A percentile compares a stretch with the other conserved stretches of the same genome.
Conservation (phyloP, 306 rosid genomes). For the Alnus rubra region DNA sequence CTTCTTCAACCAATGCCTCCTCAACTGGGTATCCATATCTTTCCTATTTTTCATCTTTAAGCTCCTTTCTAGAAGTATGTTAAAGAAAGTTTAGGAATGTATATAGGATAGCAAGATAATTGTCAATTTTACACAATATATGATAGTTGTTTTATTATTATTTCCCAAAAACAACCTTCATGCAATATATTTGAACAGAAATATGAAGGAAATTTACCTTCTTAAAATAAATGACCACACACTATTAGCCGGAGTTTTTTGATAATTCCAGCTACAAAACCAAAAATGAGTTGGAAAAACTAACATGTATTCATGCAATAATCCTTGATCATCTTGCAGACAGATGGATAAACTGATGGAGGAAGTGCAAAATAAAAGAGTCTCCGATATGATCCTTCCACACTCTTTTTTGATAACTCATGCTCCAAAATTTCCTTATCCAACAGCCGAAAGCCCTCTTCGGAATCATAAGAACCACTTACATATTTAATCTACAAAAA, state of each 20-base stretch:
- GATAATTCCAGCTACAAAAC: conserved; percentile 19
- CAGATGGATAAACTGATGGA: conserved; percentile 96
- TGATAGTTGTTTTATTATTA: background rate
- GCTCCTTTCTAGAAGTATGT: background rate
- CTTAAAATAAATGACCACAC: background rate
- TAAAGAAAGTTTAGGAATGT: background rate
- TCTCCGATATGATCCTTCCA: conserved; percentile 74
- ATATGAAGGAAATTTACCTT: background rate
- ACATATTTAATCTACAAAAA: conserved; percentile 76
- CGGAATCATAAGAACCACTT: conserved; percentile 83
- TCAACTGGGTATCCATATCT: background rate
- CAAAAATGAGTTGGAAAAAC: conserved; percentile 32
- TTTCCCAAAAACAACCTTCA: background rate
- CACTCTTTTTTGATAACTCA: conserved; percentile 52
- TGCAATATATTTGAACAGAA: background rate
- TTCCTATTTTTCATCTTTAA: background rate
- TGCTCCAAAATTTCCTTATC: conserved; percentile 80
- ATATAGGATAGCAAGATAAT: background rate
- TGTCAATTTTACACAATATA: background rate
- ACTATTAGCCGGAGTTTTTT: background rate
- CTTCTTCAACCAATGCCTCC: background rate
- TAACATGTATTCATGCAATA: conserved; percentile 83
- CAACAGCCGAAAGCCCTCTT: conserved; percentile 68
- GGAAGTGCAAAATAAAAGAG: conserved; percentile 99
- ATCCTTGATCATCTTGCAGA: conserved; percentile 83